These are phyloP conservation scores for Orbilia ellipsospora DNA, from an alignment of 2,329 filamentous ascomycete genomes.

Conservation along the genomic window DNA sequence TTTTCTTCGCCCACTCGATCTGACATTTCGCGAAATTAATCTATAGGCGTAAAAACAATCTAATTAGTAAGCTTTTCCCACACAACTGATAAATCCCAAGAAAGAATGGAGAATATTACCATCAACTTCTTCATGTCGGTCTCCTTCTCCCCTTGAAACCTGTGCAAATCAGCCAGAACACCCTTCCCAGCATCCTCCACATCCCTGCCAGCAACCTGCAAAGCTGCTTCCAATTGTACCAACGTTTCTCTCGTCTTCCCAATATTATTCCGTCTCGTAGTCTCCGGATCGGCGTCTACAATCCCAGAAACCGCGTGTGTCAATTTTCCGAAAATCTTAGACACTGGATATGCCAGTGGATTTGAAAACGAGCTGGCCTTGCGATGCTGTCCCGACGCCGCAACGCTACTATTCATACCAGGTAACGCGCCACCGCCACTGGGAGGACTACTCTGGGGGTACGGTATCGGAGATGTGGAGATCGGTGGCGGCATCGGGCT, in stretches of 20 bases:
- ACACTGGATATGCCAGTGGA: constrained; percentile 61
- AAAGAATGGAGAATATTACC: constrained; percentile 68
- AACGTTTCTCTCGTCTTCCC: constrained; percentile 91
- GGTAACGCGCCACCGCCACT: constrained; percentile 63
- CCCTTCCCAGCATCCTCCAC: constrained; percentile 91
- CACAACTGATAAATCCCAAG: too few relatives aligned
- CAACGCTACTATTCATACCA: not conserved
- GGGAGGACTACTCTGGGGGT: constrained; percentile 62
- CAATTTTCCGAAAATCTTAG: constrained; percentile 93
- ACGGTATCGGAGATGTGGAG: constrained; percentile 77
- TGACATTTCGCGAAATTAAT: constrained; percentile 92
- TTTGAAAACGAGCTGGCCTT: constrained; percentile 58
- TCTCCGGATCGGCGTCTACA: constrained; percentile 93
- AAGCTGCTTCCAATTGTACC: constrained; percentile 85
- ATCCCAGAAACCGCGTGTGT: constrained; percentile 96
- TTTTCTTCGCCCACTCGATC: constrained; percentile 92
- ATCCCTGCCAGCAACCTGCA: constrained; percentile 87
- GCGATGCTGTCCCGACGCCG: constrained; percentile 37
- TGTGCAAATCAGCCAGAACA: constrained; percentile 86
- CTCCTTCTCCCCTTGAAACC: constrained; percentile 96
- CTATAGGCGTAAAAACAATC: constrained; percentile 64
- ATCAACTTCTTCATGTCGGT: constrained; percentile 93
- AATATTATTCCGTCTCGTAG: constrained; percentile 90
- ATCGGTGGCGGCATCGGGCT: constrained; percentile 65
- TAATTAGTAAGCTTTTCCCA: too few relatives aligned